A percentile compares a stretch with the other conserved stretches of the same genome.
Evolutionary conservation across 2,329 filamentous ascomycete genomes (phyloP).

Genomic region (Microascus cirrosus): DNA sequence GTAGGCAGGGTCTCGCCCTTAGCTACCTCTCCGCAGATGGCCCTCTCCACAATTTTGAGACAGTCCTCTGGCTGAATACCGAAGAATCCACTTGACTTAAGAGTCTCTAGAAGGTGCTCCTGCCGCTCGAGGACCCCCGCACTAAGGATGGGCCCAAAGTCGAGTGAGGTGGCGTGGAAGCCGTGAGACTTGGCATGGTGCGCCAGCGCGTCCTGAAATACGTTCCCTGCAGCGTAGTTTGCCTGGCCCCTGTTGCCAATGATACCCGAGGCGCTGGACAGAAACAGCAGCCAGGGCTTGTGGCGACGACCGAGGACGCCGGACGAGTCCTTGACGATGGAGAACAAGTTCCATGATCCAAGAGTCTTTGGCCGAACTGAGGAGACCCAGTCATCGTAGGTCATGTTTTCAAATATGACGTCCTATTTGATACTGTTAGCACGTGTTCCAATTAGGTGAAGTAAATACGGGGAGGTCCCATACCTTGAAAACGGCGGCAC

Average conservation of each 20-base stretch:
- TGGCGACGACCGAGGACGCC: slow-evolving; percentile 14
- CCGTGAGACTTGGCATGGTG: slow-evolving; percentile 20
- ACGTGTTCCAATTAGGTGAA: neutral
- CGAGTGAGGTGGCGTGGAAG: slow-evolving; percentile 32
- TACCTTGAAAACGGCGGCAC: slow-evolving; percentile 21
- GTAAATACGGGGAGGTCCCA: neutral
- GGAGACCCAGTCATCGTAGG: slow-evolving; percentile 18
- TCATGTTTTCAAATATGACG: slow-evolving; percentile 21
- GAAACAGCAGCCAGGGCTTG: slow-evolving; percentile 6
- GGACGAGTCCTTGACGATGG: slow-evolving; percentile 18
- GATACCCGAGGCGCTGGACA: slow-evolving; percentile 23
- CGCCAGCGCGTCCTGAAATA: slow-evolving; percentile 37
- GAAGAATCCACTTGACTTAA: slow-evolving; percentile 40
- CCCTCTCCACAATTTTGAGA: slow-evolving; percentile 31
- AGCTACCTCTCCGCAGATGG: slow-evolving; percentile 22
- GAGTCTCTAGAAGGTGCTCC: slow-evolving; percentile 33
- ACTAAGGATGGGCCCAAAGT: slow-evolving; percentile 39
- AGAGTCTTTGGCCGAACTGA: slow-evolving; percentile 21
- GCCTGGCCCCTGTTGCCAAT: slow-evolving; percentile 46
- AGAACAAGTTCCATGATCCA: slow-evolving; percentile 28
- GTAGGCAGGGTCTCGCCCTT: slow-evolving; percentile 20
- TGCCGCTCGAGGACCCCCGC: slow-evolving; percentile 34
- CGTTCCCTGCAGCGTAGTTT: slow-evolving; percentile 46
- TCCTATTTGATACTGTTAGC: slow-evolving; percentile 10
- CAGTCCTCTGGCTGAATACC: slow-evolving; percentile 40